These are phyloP conservation scores for Micromonas pusilla DNA, from an alignment of 139 green algal species.

Conservation along the genomic window DNA sequence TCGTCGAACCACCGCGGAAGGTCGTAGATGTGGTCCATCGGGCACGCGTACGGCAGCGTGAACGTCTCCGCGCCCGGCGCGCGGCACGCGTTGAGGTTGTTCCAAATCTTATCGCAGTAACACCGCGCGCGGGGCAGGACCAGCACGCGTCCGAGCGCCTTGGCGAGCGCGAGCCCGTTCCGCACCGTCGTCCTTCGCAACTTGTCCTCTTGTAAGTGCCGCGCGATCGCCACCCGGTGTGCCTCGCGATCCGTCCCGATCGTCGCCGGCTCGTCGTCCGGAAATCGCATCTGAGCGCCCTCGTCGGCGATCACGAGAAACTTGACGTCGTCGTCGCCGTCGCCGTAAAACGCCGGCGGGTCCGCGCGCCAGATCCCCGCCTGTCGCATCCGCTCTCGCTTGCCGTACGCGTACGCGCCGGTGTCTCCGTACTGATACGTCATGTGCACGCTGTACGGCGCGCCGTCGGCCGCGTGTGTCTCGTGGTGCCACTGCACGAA, in stretches of 20 bases:
- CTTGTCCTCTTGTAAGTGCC: conserved; percentile 24
- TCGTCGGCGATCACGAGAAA: conserved; percentile 2
- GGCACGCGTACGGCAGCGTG: conserved; percentile 23
- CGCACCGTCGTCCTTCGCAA: conserved; percentile 15
- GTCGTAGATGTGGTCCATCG: conserved; percentile 32
- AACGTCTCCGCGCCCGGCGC: conserved; percentile 15
- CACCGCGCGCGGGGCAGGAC: conserved; percentile 25
- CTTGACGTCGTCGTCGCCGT: conserved; percentile 16
- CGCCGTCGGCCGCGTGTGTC: conserved; percentile 11
- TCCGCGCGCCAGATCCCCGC: conserved; percentile 22
- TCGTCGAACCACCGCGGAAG: neutral
- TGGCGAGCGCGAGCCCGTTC: conserved; percentile 23
- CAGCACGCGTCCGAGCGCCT: conserved; percentile 16
- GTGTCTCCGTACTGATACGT: conserved; percentile 36
- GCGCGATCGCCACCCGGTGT: neutral
- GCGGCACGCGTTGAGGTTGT: conserved; percentile 18
- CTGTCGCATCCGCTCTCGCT: conserved; percentile 29
- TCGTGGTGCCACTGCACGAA: conserved; percentile 30
- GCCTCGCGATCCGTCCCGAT: neutral
- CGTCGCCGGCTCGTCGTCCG: neutral
- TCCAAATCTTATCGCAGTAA: conserved; percentile 32
- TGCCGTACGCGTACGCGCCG: conserved; percentile 22
- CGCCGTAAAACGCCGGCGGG: conserved; percentile 6
- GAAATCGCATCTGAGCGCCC: neutral
- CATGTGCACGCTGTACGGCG: conserved; percentile 30